A percentile compares a stretch with the other conserved stretches of the same genome.
These are phyloP conservation scores for Xylaria sp. DNA, from an alignment of 2,329 filamentous ascomycete genomes.

Conservation along the genomic window DNA sequence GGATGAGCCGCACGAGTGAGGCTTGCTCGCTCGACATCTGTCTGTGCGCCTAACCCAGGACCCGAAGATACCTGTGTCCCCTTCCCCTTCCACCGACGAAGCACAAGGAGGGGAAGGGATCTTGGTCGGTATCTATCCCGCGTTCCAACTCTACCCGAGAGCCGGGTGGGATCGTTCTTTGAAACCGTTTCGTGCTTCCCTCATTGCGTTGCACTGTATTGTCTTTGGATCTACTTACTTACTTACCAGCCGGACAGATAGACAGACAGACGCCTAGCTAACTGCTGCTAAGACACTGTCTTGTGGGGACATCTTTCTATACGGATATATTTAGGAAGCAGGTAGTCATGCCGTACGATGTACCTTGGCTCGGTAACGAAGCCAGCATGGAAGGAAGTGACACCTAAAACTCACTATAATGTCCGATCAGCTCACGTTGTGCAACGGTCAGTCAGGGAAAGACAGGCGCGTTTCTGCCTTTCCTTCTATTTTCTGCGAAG, in stretches of 20 bases:
- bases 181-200: conserved; percentile 20
- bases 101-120: conserved; percentile 10
- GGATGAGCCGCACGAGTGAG: conserved; percentile 13
- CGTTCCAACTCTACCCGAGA: conserved; percentile 17
- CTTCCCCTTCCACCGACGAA: background rate
- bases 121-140: background rate
- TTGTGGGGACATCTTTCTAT: background rate
- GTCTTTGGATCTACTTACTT: background rate
- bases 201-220: no score
- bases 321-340: background rate
- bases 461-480: background rate
- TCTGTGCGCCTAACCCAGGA: conserved; percentile 4
- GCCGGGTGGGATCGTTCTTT: conserved; percentile 25
- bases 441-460: conserved; percentile 1
- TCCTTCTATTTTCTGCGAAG: background rate
- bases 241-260: background rate
- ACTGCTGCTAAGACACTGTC: conserved; percentile 6
- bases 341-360: conserved; percentile 8
- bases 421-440: conserved; percentile 24
- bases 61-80: background rate
- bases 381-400: conserved; percentile 8
- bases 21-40: conserved; percentile 1
- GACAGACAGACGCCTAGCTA: background rate
- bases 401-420: background rate
- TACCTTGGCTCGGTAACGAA: background rate